Percentiles rank a stretch among this genome's conserved stretches.
Conservation (phyloP, 371 early-diverging fungal species). For the Rhizomucor miehei region DNA sequence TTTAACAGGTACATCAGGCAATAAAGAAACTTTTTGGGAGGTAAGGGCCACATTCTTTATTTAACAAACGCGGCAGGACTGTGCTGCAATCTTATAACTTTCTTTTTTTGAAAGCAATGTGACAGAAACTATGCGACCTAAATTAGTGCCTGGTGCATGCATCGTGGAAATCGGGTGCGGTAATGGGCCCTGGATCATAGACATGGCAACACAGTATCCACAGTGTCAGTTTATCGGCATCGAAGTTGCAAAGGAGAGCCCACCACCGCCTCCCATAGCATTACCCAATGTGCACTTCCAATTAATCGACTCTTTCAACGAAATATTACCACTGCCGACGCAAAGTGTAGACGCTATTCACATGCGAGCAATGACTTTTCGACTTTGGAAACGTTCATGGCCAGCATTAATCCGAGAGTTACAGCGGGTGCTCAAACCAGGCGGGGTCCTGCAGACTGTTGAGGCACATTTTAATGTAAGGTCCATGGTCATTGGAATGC, state of each 20-base stretch:
- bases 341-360: conserved; percentile 24
- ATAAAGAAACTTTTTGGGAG: conserved; percentile 13
- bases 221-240: conserved; percentile 28
- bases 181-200: conserved; percentile 25
- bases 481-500: neutral
- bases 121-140: conserved; percentile 8
- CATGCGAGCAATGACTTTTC: conserved; percentile 20
- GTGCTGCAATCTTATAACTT: neutral
- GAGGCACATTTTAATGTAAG: conserved; percentile 27
- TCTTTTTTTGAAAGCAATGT: conserved; percentile 8
- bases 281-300: conserved; percentile 25
- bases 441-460: conserved; percentile 28
- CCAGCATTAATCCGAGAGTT: conserved; percentile 14
- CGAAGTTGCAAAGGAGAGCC: conserved; percentile 3
- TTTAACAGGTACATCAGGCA: conserved; percentile 14
- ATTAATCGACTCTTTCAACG: conserved; percentile 4
- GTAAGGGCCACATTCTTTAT: conserved; percentile 5
- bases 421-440: conserved; percentile 29
- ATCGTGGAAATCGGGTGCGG: conserved; percentile 22
- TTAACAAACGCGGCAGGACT: neutral
- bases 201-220: conserved; percentile 37
- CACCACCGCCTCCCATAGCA: neutral
- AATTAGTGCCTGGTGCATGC: conserved; percentile 14
- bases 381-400: conserved; percentile 11
- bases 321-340: conserved; percentile 1